Conservation (phyloP, 2,329 filamentous ascomycete genomes). For the Volutella citrinella region DNA sequence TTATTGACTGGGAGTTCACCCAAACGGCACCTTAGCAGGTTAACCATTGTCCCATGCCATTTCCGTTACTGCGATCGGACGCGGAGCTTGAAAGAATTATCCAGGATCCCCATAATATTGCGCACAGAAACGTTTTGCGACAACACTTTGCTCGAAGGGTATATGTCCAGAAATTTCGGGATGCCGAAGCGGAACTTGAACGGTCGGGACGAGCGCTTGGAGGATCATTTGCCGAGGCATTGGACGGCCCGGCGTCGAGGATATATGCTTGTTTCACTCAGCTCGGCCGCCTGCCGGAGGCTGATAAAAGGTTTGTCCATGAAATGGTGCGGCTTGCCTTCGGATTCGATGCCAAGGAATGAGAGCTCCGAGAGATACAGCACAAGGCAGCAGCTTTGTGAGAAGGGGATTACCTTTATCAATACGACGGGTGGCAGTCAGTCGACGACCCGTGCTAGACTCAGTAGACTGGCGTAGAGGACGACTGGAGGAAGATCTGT, state of each 20-base stretch:
- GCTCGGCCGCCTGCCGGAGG: too few species aligned
- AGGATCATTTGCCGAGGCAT: slow-evolving; percentile 7
- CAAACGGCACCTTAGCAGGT: slow-evolving; percentile 28
- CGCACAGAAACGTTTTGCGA: slow-evolving; percentile 12
- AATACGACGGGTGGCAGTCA: too few species aligned
- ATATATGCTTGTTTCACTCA: too few species aligned
- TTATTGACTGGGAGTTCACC: slow-evolving; percentile 33
- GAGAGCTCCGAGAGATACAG: too few species aligned
- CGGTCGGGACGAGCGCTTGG: neutral
- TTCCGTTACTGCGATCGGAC: slow-evolving; percentile 18
- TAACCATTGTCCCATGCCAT: slow-evolving; percentile 29
- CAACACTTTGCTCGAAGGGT: slow-evolving; percentile 13
- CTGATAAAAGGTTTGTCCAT: too few species aligned
- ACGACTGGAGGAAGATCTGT: too few species aligned
- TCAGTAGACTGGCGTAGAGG: too few species aligned
- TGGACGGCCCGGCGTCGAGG: slow-evolving; percentile 17
- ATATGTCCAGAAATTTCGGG: slow-evolving; percentile 13
- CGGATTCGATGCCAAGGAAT: too few species aligned
- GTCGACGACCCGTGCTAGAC: too few species aligned
- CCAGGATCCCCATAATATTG: slow-evolving; percentile 12
- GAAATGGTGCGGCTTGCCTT: too few species aligned
- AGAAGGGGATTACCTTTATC: too few species aligned
- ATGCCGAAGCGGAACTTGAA: slow-evolving; percentile 11
- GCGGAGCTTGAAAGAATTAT: slow-evolving; percentile 12
- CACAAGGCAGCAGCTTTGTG: too few species aligned